phyloP scores from a whole-genome alignment of 768 basidiomycete species.

The Glaciozyma antarctica region DNA sequence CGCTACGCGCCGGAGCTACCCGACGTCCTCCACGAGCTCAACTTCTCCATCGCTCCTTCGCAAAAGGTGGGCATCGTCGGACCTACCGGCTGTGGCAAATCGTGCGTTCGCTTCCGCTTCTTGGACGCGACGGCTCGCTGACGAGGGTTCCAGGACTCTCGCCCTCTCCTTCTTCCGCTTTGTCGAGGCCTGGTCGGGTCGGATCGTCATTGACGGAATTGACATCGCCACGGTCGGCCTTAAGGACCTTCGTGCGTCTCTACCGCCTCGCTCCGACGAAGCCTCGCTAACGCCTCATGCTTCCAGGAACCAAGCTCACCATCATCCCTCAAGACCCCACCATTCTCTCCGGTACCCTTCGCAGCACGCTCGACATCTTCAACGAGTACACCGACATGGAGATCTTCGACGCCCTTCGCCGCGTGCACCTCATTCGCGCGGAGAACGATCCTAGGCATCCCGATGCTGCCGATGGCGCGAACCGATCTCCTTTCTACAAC shows the following conservation, averaged over 20 bases:
- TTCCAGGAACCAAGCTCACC: neutral
- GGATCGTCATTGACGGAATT: constrained; percentile 40
- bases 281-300: neutral
- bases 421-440: constrained; percentile 30
- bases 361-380: constrained; percentile 47
- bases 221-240: constrained; percentile 42
- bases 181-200: constrained; percentile 40
- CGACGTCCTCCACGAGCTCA: constrained; percentile 40
- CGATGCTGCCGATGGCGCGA: constrained; percentile 18
- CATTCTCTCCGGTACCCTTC: constrained; percentile 50
- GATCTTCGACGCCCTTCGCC: constrained; percentile 35
- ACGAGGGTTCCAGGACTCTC: constrained; percentile 46
- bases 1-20: constrained; percentile 66
- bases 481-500: constrained; percentile 28
- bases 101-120: neutral
- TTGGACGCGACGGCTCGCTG: neutral
- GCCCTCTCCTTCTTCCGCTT: constrained; percentile 45
- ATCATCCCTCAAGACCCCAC: constrained; percentile 16
- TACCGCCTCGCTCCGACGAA: no score
- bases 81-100: neutral
- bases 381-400: constrained; percentile 34
- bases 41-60: constrained; percentile 40
- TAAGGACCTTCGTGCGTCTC: constrained; percentile 56
- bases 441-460: constrained; percentile 9
- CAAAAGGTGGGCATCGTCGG: constrained; percentile 42